phyloP scores from a whole-genome alignment of 768 basidiomycete genomes.

The Leucosporidium creatinivorum region DNA sequence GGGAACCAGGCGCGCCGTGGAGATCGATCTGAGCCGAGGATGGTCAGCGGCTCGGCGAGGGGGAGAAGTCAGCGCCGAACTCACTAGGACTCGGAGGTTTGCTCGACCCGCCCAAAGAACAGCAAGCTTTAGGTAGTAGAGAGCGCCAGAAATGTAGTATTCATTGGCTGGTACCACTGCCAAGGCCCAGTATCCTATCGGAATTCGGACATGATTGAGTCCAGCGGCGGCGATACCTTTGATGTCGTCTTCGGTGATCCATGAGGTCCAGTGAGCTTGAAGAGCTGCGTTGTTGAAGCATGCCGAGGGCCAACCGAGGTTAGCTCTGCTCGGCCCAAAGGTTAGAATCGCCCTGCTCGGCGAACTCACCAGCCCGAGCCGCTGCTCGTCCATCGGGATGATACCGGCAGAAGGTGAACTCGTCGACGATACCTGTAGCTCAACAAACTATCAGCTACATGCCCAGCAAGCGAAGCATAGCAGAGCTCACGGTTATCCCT shows the following conservation, averaged over 20 bases:
- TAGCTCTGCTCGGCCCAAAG: no score
- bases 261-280: conserved; percentile 28
- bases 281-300: no score
- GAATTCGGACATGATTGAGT: conserved; percentile 86
- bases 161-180: conserved; percentile 62
- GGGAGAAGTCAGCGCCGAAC: background rate
- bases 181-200: conserved; percentile 87
- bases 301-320: background rate
- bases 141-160: conserved; percentile 63
- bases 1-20: conserved; percentile 21
- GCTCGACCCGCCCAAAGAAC: conserved; percentile 23
- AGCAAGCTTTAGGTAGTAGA: conserved; percentile 20
- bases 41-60: no score
- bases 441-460: background rate
- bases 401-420: conserved; percentile 45
- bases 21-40: conserved; percentile 27
- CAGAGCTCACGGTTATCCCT: background rate
- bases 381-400: background rate
- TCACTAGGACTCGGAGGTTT: conserved; percentile 18
- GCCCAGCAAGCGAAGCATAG: conserved; percentile 51
- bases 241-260: conserved; percentile 23
- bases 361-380: background rate
- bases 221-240: conserved; percentile 72
- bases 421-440: conserved; percentile 64
- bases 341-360: background rate